These are phyloP conservation scores for Dorcoceras hygrometricum DNA, from an alignment of 257 asterid species.

Conservation along the genomic window DNA sequence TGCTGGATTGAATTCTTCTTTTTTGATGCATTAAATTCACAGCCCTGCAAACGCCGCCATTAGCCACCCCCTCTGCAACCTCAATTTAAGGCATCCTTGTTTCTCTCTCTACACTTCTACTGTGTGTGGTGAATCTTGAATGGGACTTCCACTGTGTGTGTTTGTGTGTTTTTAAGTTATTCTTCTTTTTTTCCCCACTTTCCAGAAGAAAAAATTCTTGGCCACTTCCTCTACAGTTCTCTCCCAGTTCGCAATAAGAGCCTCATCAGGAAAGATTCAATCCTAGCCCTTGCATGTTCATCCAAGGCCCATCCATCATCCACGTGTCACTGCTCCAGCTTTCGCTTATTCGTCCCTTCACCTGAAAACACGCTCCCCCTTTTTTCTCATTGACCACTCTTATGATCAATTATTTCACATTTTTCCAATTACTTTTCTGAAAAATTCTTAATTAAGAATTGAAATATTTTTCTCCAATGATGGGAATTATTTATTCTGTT, in stretches of 20 bases:
- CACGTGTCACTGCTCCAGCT: constrained; percentile 59
- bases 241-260: constrained; percentile 49
- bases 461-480: too few relatives aligned
- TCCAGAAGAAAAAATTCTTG: constrained; percentile 32
- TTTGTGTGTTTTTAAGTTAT: neutral
- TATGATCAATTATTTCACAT: neutral
- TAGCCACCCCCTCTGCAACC: constrained; percentile 59
- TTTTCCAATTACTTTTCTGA: neutral
- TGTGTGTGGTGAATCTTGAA: neutral
- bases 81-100: constrained; percentile 52
- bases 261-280: constrained; percentile 27
- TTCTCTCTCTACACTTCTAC: constrained; percentile 28
- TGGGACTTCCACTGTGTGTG: neutral
- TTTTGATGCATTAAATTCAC: constrained; percentile 62
- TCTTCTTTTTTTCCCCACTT: constrained; percentile 19
- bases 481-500: too few relatives aligned
- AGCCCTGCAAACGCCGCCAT: constrained; percentile 98
- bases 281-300: constrained; percentile 47
- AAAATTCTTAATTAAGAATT: too few relatives aligned
- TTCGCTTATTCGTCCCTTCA: constrained; percentile 46
- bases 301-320: constrained; percentile 2
- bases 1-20: constrained; percentile 32
- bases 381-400: neutral
- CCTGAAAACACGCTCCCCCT: constrained; percentile 47
- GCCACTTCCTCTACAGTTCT: constrained; percentile 53